Percentiles rank a stretch among this genome's conserved stretches.
Conservation (phyloP, 495 filamentous ascomycete genomes). For the Xylaria grammica region DNA sequence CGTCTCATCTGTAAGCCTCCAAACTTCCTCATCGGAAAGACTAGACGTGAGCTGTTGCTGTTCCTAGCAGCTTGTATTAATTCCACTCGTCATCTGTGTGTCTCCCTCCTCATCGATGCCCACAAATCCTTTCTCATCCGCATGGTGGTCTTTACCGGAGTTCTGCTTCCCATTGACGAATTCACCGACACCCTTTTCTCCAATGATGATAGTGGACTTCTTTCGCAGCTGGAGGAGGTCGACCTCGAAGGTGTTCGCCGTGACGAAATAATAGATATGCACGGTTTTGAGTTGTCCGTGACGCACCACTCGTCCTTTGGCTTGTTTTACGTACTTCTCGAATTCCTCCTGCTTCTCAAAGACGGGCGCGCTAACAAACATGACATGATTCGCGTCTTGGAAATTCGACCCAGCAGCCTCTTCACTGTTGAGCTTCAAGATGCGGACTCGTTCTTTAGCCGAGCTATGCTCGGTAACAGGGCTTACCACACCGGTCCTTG, state of each 20-base stretch:
- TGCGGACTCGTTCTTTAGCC: conserved; percentile 49
- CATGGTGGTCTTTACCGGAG: too few species aligned
- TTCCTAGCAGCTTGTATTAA: not conserved
- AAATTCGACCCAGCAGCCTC: conserved; percentile 75
- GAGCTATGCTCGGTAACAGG: conserved; percentile 9
- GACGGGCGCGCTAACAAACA: conserved; percentile 71
- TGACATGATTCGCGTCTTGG: conserved; percentile 74
- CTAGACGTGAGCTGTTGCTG: conserved; percentile 17
- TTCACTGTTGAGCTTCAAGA: conserved; percentile 70
- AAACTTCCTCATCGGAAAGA: conserved; percentile 20
- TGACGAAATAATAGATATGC: conserved; percentile 71
- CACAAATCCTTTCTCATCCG: too few species aligned
- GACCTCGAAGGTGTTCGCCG: conserved; percentile 70
- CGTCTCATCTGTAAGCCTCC: conserved; percentile 24
- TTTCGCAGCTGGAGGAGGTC: conserved; percentile 56
- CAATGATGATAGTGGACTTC: not conserved
- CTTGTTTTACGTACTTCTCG: conserved; percentile 68
- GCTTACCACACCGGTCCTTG: conserved; percentile 15
- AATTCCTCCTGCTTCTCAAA: conserved; percentile 60
- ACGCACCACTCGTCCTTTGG: conserved; percentile 70
- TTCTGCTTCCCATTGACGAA: not conserved
- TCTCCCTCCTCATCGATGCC: conserved; percentile 2
- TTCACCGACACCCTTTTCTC: not conserved
- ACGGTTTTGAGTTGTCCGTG: conserved; percentile 72
- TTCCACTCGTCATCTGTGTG: not conserved